Evolutionary conservation across 225 moss, liverwort and hornwort genomes (phyloP), one percentile per base, ranked within the genome.

Genomic region (Sphagnum contortum): DNA sequence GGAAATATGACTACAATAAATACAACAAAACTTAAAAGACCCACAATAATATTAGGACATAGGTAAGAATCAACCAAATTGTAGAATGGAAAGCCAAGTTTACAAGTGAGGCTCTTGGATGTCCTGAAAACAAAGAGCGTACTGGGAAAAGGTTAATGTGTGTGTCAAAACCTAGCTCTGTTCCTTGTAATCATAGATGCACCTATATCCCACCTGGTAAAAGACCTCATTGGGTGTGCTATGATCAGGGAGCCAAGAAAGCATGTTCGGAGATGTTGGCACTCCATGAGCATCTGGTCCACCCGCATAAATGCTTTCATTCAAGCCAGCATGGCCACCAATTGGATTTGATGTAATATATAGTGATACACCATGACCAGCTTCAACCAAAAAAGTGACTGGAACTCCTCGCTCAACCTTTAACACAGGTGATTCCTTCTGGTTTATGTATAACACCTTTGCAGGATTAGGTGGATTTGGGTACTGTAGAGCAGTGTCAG

Each of bases 321-420:
- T 80, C 10, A 10, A 12, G 63, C 64, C 59, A 61, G 77, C 67
- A 49, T 82, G 71, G 57, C 96, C 96, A 12, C 96, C 96, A 63
- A 87, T 80, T 5, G 96, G 90, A 73, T 91, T 77, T 50, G 93
- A 87, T 29, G 96, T 98, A 44, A 98, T 79, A 72, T 87, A 91
- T 60, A 98, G 85, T 56, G 92, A 90, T 69, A 98, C 80, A 69
- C 86, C 92, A 67, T 98, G 85, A 50, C 96, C 96, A 55, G 96
- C 96, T 74, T 98, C 92, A 45, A 98, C 84, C 69, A 89, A 74
- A 77, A 98, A 90, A 12, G 81, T 90, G 59, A 98, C 96, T 4
- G 83, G 96, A 57, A 98, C 96, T 66, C 96, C 96, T 71, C 96
- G 84, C 71, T 98, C 96, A 50, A 98, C 96, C 75, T 83, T 93